Evolutionary conservation across 345 rosid genomes (phyloP).

Genomic region (Adansonia digitata): DNA sequence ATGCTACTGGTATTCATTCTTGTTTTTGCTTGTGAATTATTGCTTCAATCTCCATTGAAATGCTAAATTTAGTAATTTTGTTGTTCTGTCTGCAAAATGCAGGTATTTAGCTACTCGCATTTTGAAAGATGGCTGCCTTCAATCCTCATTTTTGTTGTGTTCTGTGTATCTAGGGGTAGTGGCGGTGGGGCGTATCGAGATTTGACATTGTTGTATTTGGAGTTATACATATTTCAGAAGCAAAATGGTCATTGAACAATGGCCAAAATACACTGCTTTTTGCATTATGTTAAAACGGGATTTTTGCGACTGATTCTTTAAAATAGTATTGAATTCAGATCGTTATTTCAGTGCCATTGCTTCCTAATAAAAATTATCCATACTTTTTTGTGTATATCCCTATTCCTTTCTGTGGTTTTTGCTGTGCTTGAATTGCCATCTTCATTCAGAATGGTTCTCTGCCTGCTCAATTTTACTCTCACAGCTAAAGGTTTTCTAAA

Average conservation of each 20-base stretch:
- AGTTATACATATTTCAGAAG: neutral
- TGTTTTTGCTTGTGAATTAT: neutral
- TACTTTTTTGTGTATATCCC: too few species aligned
- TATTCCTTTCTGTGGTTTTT: neutral
- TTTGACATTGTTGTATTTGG: neutral
- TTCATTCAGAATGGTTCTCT: too few species aligned
- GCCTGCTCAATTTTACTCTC: too few species aligned
- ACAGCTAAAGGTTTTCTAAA: too few species aligned
- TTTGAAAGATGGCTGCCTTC: neutral
- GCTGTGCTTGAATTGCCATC: too few species aligned
- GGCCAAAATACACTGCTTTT: neutral
- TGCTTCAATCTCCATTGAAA: neutral
- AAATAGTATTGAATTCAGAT: neutral
- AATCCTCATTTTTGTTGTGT: neutral
- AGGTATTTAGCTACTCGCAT: neutral
- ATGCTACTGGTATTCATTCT: constrained; percentile 4
- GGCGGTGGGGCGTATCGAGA: neutral
- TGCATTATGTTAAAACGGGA: neutral
- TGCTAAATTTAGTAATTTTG: neutral
- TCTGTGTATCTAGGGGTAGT: neutral
- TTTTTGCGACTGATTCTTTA: neutral
- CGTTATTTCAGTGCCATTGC: neutral
- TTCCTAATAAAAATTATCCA: neutral
- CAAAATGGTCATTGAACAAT: neutral
- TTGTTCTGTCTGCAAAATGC: neutral